Evolutionary conservation across 2,329 filamentous ascomycete species (phyloP), one percentile per base, ranked within the genome.

Genomic region (Chrysoporthe cubensis): DNA sequence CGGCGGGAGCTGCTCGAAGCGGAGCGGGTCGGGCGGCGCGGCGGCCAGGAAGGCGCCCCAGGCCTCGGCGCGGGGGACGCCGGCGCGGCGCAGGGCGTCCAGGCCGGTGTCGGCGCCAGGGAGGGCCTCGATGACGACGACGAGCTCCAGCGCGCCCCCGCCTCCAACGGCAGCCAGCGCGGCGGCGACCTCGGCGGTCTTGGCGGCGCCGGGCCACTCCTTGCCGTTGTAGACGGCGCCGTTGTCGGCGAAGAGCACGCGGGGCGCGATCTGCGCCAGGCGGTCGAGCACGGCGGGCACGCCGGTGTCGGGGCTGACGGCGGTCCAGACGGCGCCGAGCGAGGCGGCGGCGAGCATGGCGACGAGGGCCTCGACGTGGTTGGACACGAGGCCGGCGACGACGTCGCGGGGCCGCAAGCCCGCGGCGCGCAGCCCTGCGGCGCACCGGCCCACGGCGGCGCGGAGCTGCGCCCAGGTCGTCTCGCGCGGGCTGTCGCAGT

Each of bases 161-260:
- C 2, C 26, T 26, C 87, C 88, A 1, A 84, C 84, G 9, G 77
- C 75, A 66, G 80, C 79, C 63, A 98, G 81, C 11, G 85, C 87
- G 0, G 85, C 81, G 6, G 90, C 88, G 68, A 99, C 91, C 72
- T 96, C 89, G n/a, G 81, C 82, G 2, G 94, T 90, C 80, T 98
- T 98, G 61, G 85, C 83, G 46, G 90, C 85, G 70, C 92, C 90
- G n/a, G 91, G 86, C 84, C 97, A 96, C 48, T 90, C 86, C 79
- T 96, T 96, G 70, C 93, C 94, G 77, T 98, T 98, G 79, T 98
- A 98, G 65, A 94, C 85, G 8, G 91, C 90, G 13, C 91, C 93
- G 73, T 97, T 96, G 77, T 97, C 95, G 1, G 92, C 90, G 75
- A 97, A 96, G 3, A 98, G 81, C 0, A 97, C 80, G 68, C 87